Evolutionary conservation across 192 early-diverging fungal genomes (phyloP).

Genomic region (Gorgonomyces haynaldii): DNA sequence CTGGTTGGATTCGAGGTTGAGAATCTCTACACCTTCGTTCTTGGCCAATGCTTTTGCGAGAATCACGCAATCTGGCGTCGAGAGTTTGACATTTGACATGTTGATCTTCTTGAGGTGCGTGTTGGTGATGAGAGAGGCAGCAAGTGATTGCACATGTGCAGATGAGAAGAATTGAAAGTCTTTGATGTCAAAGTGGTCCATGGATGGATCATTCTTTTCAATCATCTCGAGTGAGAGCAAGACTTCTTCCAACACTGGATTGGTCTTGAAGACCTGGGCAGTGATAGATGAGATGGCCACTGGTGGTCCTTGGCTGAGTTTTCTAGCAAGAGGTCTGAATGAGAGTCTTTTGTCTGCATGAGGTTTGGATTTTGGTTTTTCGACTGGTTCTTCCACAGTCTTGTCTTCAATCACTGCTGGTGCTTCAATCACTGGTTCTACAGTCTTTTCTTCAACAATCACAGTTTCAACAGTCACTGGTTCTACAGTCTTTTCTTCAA

Average conservation of each 20-base stretch:
- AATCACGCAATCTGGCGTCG: slow-evolving; percentile 18
- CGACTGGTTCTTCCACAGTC: background rate
- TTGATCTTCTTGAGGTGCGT: slow-evolving; percentile 27
- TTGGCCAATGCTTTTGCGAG: slow-evolving; percentile 22
- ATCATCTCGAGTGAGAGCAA: background rate
- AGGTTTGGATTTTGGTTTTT: background rate
- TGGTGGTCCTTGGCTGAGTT: slow-evolving; percentile 16
- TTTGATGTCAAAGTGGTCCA: background rate
- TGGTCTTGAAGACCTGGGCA: background rate
- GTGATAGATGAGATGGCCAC: background rate
- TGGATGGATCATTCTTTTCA: background rate
- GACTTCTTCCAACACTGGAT: slow-evolving; percentile 4
- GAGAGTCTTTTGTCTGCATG: background rate
- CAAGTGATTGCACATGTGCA: background rate
- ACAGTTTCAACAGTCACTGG: background rate
- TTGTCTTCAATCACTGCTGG: background rate
- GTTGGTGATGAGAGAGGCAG: slow-evolving; percentile 20
- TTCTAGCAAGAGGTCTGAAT: slow-evolving; percentile 17
- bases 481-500: slow-evolving; percentile 5
- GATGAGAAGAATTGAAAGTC: background rate
- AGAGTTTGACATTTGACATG: slow-evolving; percentile 13
- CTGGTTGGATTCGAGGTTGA: slow-evolving; percentile 29
- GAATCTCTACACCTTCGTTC: slow-evolving; percentile 21
- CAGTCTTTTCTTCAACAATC: slow-evolving; percentile 4
- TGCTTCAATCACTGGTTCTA: slow-evolving; percentile 5